Evolutionary conservation across 2,329 filamentous ascomycete species (phyloP).

Genomic region (Hypoxylon sp.): DNA sequence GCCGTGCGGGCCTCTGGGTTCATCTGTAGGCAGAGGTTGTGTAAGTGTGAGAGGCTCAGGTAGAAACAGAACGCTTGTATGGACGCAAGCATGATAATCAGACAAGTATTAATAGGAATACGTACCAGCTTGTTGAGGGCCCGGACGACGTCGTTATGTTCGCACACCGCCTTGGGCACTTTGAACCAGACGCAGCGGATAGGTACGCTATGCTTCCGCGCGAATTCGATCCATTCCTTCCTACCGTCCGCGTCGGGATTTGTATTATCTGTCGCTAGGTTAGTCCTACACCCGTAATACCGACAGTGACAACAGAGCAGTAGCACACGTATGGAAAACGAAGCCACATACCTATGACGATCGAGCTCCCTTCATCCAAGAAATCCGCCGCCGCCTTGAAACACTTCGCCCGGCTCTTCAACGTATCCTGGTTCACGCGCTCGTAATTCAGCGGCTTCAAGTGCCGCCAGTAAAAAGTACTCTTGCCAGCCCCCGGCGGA

Average conservation of each 20-base stretch:
- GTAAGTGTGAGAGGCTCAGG: neutral
- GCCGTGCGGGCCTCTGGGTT: conserved; percentile 84
- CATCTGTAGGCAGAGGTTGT: conserved; percentile 59
- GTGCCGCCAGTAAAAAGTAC: conserved; percentile 85
- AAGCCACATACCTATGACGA: conserved; percentile 75
- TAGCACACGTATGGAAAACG: neutral
- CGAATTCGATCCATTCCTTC: conserved; percentile 81
- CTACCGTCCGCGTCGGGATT: conserved; percentile 85
- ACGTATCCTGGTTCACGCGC: conserved; percentile 88
- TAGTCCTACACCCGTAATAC: neutral
- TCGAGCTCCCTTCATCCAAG: conserved; percentile 73
- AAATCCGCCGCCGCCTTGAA: conserved; percentile 77
- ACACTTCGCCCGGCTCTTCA: conserved; percentile 79
- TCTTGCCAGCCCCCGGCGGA: conserved; percentile 90
- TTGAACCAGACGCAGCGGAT: conserved; percentile 90
- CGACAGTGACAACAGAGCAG: neutral
- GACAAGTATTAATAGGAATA: conserved; percentile 21
- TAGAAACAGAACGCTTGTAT: conserved; percentile 10
- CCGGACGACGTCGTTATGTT: conserved; percentile 90
- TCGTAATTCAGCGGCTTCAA: conserved; percentile 83
- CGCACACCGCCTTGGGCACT: conserved; percentile 73
- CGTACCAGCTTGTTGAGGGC: conserved; percentile 67
- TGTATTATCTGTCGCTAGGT: conserved; percentile 79
- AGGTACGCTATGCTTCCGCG: conserved; percentile 75
- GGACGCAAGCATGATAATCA: neutral